Percentiles rank a stretch among this genome's conserved stretches.
Evolutionary conservation across 805 yeast species (phyloP).

Genomic region (Ogataea henricii): DNA sequence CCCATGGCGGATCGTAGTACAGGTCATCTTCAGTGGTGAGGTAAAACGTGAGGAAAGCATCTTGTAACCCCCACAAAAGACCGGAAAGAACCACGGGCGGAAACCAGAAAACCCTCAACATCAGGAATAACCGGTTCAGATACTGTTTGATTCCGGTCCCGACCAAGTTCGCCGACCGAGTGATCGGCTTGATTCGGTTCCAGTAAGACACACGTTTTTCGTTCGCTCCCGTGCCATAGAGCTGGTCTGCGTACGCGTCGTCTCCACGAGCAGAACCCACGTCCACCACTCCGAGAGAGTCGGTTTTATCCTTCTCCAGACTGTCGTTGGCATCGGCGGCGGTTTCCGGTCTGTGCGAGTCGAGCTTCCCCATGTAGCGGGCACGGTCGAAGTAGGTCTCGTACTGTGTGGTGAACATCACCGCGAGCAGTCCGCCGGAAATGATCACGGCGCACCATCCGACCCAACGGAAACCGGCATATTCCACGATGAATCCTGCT

Average conservation of each 20-base stretch:
- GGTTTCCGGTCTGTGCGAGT: slow-evolving; percentile 18
- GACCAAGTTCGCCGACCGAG: slow-evolving; percentile 57
- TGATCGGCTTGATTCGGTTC: slow-evolving; percentile 49
- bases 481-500: slow-evolving; percentile 69
- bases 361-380: slow-evolving; percentile 41
- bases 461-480: slow-evolving; percentile 75
- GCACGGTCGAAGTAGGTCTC: slow-evolving; percentile 69
- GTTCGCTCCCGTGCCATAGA: slow-evolving; percentile 39
- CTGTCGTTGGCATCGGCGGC: neutral
- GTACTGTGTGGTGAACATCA: slow-evolving; percentile 62
- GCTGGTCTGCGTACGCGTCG: slow-evolving; percentile 9
- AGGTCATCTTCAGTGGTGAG: slow-evolving; percentile 70
- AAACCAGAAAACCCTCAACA: slow-evolving; percentile 57
- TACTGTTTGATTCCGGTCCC: slow-evolving; percentile 73
- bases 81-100: slow-evolving; percentile 70
- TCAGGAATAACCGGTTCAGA: slow-evolving; percentile 47
- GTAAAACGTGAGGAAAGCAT: slow-evolving; percentile 73
- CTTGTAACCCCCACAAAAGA: slow-evolving; percentile 80
- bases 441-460: slow-evolving; percentile 68
- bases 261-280: neutral
- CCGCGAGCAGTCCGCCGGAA: slow-evolving; percentile 56
- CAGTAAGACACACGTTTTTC: slow-evolving; percentile 47
- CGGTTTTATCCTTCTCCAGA: slow-evolving; percentile 10
- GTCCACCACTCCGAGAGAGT: neutral
- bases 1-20: slow-evolving; percentile 67